Percentiles rank a stretch among this genome's conserved stretches.
These are phyloP conservation scores for Malus orientalis DNA, from an alignment of 306 rosid genomes.

Conservation along the genomic window DNA sequence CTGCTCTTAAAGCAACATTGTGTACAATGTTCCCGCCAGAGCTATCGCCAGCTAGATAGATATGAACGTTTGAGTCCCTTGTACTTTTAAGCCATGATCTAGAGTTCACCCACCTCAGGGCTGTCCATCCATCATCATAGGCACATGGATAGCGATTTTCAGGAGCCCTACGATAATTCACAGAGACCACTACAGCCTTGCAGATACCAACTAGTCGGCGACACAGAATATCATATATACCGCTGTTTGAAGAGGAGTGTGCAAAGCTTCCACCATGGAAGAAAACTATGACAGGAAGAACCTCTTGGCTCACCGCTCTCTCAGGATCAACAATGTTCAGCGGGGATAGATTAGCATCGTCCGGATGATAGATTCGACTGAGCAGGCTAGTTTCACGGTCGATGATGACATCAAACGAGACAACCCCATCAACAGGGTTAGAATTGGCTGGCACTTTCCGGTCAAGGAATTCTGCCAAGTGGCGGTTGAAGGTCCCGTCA, in stretches of 20 bases:
- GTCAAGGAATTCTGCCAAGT: constrained; percentile 91
- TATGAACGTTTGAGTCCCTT: constrained; percentile 66
- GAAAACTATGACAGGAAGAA: constrained; percentile 72
- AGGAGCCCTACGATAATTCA: constrained; percentile 85
- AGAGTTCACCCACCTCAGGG: constrained; percentile 70
- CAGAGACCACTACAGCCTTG: constrained; percentile 85
- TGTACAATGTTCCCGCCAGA: constrained; percentile 98
- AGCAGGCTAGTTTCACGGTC: constrained; percentile 61
- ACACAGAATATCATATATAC: constrained; percentile 79
- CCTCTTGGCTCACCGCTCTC: constrained; percentile 54
- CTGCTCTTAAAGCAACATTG: constrained; percentile 74
- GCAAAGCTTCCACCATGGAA: constrained; percentile 99
- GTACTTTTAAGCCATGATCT: constrained; percentile 78
- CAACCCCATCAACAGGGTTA: constrained; percentile 58
- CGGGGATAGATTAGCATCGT: constrained; percentile 34
- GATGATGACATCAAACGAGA: constrained; percentile 83
- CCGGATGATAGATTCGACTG: constrained; percentile 65
- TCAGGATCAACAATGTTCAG: constrained; percentile 53
- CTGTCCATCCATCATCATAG: constrained; percentile 95
- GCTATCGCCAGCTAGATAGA: constrained; percentile 89
- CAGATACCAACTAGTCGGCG: constrained; percentile 75
- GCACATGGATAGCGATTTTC: constrained; percentile 78
- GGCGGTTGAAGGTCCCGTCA: constrained; percentile 93
- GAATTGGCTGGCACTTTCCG: constrained; percentile 76
- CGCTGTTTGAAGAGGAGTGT: constrained; percentile 87